A percentile compares a stretch with the other conserved stretches of the same genome.
Conservation (phyloP, 371 early-diverging fungal species). For the Coemansia sp. region DNA sequence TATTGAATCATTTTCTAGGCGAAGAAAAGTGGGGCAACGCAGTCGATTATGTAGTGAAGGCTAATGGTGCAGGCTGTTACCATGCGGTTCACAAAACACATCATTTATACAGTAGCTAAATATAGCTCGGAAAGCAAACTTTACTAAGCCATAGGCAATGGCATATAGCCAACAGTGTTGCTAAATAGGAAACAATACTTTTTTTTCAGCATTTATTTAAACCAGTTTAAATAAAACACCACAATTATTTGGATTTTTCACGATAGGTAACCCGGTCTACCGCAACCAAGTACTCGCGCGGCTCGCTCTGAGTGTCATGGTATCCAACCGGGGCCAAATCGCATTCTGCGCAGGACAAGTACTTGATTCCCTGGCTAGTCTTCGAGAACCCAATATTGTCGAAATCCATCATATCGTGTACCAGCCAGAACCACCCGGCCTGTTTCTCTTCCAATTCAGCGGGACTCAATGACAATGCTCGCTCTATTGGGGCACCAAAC, state of each 20-base stretch:
- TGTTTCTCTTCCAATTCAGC: neutral
- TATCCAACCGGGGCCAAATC: conserved; percentile 78
- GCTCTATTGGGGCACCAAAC: neutral
- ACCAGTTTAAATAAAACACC: no score
- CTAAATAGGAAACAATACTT: no score
- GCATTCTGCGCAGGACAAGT: conserved; percentile 79
- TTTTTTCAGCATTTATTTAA: no score
- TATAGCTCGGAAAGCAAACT: no score
- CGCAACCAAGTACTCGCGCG: conserved; percentile 23
- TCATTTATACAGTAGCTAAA: no score
- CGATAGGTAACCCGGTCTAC: conserved; percentile 25
- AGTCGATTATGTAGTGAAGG: no score
- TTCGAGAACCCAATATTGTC: conserved; percentile 81
- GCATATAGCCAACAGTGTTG: no score
- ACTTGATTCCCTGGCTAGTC: conserved; percentile 59
- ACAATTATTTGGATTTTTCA: neutral
- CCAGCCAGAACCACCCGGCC: conserved; percentile 55
- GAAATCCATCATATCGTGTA: conserved; percentile 70
- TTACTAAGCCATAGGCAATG: no score
- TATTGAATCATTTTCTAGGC: no score
- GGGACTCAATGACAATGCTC: neutral
- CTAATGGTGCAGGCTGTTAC: no score
- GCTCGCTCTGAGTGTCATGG: conserved; percentile 47
- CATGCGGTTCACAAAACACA: no score
- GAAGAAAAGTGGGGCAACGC: no score